Base-by-base conservation (phyloP, 257 asterid genomes). In the Salvia hispanica region DNA sequence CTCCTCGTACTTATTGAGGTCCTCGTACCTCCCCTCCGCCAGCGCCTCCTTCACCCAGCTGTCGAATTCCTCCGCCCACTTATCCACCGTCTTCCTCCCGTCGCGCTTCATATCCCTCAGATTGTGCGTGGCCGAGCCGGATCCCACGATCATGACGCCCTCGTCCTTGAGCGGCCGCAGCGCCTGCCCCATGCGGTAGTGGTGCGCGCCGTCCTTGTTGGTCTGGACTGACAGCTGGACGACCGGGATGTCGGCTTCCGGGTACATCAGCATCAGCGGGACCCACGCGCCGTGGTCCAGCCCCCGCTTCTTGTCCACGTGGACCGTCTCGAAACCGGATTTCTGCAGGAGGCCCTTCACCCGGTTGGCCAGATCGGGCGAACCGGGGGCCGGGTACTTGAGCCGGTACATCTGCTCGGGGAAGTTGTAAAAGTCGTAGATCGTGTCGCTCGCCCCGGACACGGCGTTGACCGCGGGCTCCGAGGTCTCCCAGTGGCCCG, bases 251-350 rank as follows among this genome's bases (percentile, higher is more conserved):
- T 84, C 89, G 45, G 83, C 85, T n/a, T 65, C 83, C 36, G 89
- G 89, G 58, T 79, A 84, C 89, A 84, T 84, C 58, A 84, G 81
- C 89, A 84, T 84, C 42, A 84, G 81, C 14, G 89, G 89, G 12
- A 84, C 89, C 89, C 89, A 84, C 59, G 89, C 89, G 64, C 89
- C 89, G 74, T 84, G 89, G 56, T 84, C 89, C 57, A 84, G 46
- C 37, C 89, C 89, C 13, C 89, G 86, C n/a, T 73, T 81, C 45
- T 50, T 65, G 53, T 81, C 86, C 31, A 76, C 78, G 72, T 63
- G 56, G 61, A 81, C 86, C 16, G 74, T 44, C 16, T 63, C 76
- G 71, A 84, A 75, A 2, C 86, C 89, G 52, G 89, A 63, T 55
- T 16, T 42, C 9, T 9, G 13, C 4, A 84, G 58, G 55, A 84